phyloP scores from a whole-genome alignment of 495 filamentous ascomycete genomes.

The Alectoria sarmentosa region DNA sequence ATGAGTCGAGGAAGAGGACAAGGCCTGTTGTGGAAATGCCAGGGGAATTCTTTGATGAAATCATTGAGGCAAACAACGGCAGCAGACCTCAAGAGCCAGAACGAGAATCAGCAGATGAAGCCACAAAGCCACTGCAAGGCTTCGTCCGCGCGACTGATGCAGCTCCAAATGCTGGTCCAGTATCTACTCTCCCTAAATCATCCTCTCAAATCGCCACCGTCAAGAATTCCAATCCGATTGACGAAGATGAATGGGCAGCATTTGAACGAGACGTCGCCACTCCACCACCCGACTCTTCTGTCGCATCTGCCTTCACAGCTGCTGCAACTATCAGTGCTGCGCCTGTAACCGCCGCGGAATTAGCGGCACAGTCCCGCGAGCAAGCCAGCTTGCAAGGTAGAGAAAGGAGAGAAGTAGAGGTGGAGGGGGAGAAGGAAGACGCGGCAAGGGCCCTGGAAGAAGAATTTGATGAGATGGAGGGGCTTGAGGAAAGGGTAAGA shows the following conservation, averaged over 20 bases:
- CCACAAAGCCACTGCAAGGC: background rate
- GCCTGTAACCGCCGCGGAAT: constrained; percentile 60
- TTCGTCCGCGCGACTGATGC: background rate
- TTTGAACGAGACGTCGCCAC: constrained; percentile 80
- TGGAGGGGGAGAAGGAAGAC: constrained; percentile 82
- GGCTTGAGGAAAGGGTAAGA: constrained; percentile 71
- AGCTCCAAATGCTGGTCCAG: background rate
- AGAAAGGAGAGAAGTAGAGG: constrained; percentile 52
- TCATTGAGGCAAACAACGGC: constrained; percentile 15
- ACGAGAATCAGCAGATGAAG: background rate
- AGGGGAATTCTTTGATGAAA: constrained; percentile 23
- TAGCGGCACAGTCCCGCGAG: constrained; percentile 58
- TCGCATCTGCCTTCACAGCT: constrained; percentile 32
- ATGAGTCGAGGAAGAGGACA: constrained; percentile 42
- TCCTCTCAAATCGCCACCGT: constrained; percentile 20
- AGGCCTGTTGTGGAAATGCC: constrained; percentile 29
- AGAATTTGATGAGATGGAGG: constrained; percentile 94
- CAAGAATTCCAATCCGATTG: too few species aligned
- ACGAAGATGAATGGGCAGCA: constrained; percentile 85
- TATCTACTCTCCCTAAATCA: constrained; percentile 22
- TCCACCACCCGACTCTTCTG: constrained; percentile 36
- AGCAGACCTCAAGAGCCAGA: too few species aligned
- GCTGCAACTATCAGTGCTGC: constrained; percentile 63
- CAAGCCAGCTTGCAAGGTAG: constrained; percentile 46
- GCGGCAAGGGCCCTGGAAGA: constrained; percentile 71